Conservation (phyloP, 169 alveolate genomes). For the Plasmodium fragile region DNA sequence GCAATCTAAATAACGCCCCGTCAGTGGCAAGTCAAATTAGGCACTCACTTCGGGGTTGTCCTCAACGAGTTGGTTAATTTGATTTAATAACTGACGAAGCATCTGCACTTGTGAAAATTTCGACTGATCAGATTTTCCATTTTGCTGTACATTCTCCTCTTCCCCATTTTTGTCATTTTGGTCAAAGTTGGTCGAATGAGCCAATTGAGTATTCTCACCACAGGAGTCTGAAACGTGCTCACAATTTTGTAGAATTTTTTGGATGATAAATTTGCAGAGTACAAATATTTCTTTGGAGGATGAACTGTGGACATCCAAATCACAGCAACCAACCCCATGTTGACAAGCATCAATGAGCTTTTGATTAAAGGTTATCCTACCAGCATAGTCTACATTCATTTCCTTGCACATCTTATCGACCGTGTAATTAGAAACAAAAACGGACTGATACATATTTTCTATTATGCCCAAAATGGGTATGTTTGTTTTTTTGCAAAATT, state of each 20-base stretch:
- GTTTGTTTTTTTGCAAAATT: constrained; percentile 89
- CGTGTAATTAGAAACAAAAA: constrained; percentile 78
- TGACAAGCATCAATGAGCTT: constrained; percentile 81
- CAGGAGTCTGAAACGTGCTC: neutral
- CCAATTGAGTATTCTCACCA: neutral
- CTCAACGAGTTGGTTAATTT: constrained; percentile 11
- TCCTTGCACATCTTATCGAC: constrained; percentile 83
- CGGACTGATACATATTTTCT: constrained; percentile 96
- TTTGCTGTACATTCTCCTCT: neutral
- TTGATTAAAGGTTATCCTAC: constrained; percentile 82
- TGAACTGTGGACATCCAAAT: constrained; percentile 29
- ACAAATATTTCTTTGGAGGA: constrained; percentile 77
- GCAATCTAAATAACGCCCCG: neutral
- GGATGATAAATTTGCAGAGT: constrained; percentile 39
- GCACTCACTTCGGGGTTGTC: neutral
- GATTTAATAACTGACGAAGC: constrained; percentile 15
- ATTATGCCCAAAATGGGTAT: constrained; percentile 95
- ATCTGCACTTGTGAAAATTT: neutral
- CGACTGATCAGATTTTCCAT: neutral
- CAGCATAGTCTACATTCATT: constrained; percentile 85
- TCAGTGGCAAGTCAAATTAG: neutral
- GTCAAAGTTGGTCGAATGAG: neutral
- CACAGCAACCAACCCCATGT: constrained; percentile 79
- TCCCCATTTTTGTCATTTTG: neutral
- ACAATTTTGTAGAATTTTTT: constrained; percentile 5